Evolutionary conservation across 768 basidiomycete genomes (phyloP).

Genomic region (Trichaptum fuscoviolaceum): DNA sequence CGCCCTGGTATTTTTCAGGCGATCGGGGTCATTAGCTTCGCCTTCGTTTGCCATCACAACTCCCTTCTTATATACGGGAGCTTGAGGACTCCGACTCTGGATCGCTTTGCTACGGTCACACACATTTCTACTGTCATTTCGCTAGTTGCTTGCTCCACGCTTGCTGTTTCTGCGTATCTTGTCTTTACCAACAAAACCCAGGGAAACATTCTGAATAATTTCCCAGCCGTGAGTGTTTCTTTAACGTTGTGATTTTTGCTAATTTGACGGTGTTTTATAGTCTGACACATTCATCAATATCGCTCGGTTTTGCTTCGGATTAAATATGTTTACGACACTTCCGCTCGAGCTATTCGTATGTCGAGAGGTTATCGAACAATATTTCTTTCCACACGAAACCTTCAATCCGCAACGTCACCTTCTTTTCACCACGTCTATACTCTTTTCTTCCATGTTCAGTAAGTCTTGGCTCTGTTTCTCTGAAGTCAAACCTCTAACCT

Average conservation of each 20-base stretch:
- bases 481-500: not conserved
- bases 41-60: constrained; percentile 98
- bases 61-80: constrained; percentile 95
- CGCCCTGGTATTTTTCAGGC: constrained; percentile 86
- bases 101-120: constrained; percentile 88
- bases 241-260: constrained; percentile 1
- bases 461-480: constrained; percentile 21
- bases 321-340: constrained; percentile 98
- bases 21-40: constrained; percentile 95
- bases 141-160: constrained; percentile 74
- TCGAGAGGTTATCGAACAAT: constrained; percentile 95
- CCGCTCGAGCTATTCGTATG: constrained; percentile 97
- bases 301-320: constrained; percentile 88
- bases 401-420: constrained; percentile 83
- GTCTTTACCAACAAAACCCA: constrained; percentile 88
- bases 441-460: constrained; percentile 81
- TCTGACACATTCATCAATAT: constrained; percentile 89
- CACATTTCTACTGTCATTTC: constrained; percentile 87
- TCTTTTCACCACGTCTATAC: constrained; percentile 83
- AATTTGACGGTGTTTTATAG: constrained; percentile 29
- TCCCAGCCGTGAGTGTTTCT: constrained; percentile 55
- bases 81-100: constrained; percentile 86
- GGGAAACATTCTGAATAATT: constrained; percentile 98
- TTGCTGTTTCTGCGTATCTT: constrained; percentile 81
- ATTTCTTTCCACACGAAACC: constrained; percentile 84